These are phyloP conservation scores for Chionographis japonica DNA, from an alignment of 106 monocot species.

Conservation along the genomic window DNA sequence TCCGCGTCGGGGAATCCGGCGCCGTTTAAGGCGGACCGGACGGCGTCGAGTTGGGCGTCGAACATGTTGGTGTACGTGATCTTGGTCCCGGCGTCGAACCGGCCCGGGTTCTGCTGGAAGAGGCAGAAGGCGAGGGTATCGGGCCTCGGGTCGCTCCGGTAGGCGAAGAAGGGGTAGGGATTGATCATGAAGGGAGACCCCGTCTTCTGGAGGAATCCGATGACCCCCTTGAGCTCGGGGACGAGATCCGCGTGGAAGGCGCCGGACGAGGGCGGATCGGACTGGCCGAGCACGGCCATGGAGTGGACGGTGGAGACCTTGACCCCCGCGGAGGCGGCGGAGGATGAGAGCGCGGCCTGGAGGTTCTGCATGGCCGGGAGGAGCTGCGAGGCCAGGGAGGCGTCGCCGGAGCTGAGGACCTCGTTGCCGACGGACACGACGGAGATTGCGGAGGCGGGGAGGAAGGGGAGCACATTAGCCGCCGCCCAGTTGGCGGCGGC, in stretches of 20 bases:
- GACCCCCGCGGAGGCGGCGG: slow-evolving; percentile 19
- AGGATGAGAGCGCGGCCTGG: slow-evolving; percentile 37
- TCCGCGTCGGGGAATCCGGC: slow-evolving; percentile 37
- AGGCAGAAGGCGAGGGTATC: slow-evolving; percentile 76
- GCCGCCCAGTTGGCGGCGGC: slow-evolving; percentile 57
- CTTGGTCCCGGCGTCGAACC: slow-evolving; percentile 42
- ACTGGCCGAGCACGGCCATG: slow-evolving; percentile 56
- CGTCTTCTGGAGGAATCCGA: slow-evolving; percentile 42
- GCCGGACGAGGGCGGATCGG: slow-evolving; percentile 69
- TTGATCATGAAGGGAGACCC: slow-evolving; percentile 75
- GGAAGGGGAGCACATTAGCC: slow-evolving; percentile 67
- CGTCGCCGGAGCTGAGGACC: slow-evolving; percentile 48
- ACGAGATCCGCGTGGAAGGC: slow-evolving; percentile 36
- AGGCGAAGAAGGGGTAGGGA: slow-evolving; percentile 80
- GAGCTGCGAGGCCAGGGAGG: slow-evolving; percentile 43
- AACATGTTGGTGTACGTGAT: slow-evolving; percentile 76
- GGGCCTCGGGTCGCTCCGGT: slow-evolving; percentile 53
- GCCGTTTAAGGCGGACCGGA: slow-evolving; percentile 39
- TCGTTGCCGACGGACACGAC: slow-evolving; percentile 77
- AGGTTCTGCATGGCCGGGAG: slow-evolving; percentile 90
- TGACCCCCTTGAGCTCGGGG: slow-evolving; percentile 19
- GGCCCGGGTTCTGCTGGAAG: slow-evolving; percentile 55
- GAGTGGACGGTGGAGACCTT: slow-evolving; percentile 64
- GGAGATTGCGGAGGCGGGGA: slow-evolving; percentile 45
- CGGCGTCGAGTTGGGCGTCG: slow-evolving; percentile 75